Base-by-base conservation (phyloP, 2,329 filamentous ascomycete species). In the Basipetospora chlamydospora region DNA sequence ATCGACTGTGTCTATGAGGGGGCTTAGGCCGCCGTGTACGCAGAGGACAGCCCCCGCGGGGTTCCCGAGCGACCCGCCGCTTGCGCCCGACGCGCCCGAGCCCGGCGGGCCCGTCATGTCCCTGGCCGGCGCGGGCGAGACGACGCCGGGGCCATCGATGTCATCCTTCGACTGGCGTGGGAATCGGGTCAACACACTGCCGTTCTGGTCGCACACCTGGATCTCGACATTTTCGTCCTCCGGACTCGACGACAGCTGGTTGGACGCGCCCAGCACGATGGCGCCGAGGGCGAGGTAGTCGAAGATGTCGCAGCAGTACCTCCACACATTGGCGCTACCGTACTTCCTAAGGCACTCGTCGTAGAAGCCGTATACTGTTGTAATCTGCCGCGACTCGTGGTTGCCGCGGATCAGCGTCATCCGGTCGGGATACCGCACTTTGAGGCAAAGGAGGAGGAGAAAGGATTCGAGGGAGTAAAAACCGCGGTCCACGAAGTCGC, bases 271-370 rank as follows among this genome's bases (percentile, higher is more conserved):
- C n/a, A 94, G 73, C 6, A 98, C 94, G 45, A 98, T 93, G 43
- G 94, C 92, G 39, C 85, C 90, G 16, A 98, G 70, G 3, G 92
- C 94, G 21, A 98, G 73, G 58, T 94, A 98, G 57, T 98, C 90
- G 57, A 98, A 98, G 62, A 98, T 94, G 56, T 98, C 90, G 44
- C 90, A 98, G 58, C 95, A 98, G 41, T 94, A 90, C 59, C 98
- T 93, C 90, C 90, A 98, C n/a, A 98, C 90, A 34, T 90, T 95
- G 10, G 90, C 86, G 53, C 95, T 96, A 51, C 90, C 90, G 56
- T 98, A 98, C 60, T 98, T 98, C 50, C 90, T 81, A 39, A 86
- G 86, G 58, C 90, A 98, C 57, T 98, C 90, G 41, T 93, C 94
- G 59, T 98, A 98, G 60, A 98, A 98, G 37, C 90, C 90, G 57